These are phyloP conservation scores for Leccinum aurantiacum DNA, from an alignment of 768 basidiomycete genomes.

Conservation along the genomic window DNA sequence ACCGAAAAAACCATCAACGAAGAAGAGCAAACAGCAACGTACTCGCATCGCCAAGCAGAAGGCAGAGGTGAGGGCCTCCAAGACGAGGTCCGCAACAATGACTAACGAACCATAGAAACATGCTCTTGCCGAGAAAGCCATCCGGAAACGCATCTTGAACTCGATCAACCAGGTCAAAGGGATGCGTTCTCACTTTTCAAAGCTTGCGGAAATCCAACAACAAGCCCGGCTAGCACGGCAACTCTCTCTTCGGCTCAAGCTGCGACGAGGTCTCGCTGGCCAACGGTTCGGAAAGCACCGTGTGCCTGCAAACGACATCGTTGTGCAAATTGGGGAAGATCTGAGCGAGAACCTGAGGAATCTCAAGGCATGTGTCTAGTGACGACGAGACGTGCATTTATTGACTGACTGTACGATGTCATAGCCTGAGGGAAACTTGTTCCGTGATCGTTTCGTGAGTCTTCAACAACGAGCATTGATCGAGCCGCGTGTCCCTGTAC, in stretches of 20 bases:
- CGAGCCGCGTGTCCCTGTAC: conserved; percentile 79
- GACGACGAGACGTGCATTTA: background rate
- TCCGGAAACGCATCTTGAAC: conserved; percentile 59
- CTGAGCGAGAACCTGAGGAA: conserved; percentile 79
- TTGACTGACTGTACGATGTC: background rate
- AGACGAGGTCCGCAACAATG: background rate
- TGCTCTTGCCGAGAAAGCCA: conserved; percentile 55
- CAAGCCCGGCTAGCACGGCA: conserved; percentile 39
- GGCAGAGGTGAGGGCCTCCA: conserved; percentile 52
- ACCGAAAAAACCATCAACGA: conserved; percentile 41
- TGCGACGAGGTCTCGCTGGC: conserved; percentile 68
- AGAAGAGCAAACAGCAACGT: conserved; percentile 67
- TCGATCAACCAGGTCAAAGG: conserved; percentile 56
- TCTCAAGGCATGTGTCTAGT: conserved; percentile 62
- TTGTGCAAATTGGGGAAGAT: conserved; percentile 90
- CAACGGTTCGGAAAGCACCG: conserved; percentile 77
- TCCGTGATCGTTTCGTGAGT: conserved; percentile 84
- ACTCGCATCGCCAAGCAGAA: conserved; percentile 62
- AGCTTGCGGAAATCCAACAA: conserved; percentile 38
- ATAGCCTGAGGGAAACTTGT: conserved; percentile 91
- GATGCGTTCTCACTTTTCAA: conserved; percentile 46
- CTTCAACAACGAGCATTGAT: conserved; percentile 85
- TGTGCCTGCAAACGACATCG: conserved; percentile 65
- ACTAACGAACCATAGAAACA: conserved; percentile 50
- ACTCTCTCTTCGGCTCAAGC: conserved; percentile 44